phyloP scores from a whole-genome alignment of 1,139 yeast genomes.

The Taphrina deformans region DNA sequence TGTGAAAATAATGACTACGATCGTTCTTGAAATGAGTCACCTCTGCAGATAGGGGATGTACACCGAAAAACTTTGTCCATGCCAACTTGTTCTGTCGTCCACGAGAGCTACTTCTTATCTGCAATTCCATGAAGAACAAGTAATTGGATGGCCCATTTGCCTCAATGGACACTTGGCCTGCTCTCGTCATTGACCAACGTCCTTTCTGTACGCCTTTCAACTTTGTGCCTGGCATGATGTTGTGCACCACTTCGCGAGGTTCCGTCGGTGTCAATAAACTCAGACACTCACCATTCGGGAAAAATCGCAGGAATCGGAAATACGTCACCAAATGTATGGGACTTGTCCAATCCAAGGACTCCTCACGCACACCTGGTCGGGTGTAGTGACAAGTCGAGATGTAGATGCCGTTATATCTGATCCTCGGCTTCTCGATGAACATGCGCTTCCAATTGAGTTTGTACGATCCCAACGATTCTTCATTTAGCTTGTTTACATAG shows the following conservation, averaged over 20 bases:
- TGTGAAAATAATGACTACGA: conserved; percentile 12
- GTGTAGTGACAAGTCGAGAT: conserved; percentile 81
- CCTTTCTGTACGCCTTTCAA: conserved; percentile 29
- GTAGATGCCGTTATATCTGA: conserved; percentile 79
- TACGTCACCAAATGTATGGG: conserved; percentile 85
- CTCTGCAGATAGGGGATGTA: conserved; percentile 17
- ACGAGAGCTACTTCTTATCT: conserved; percentile 22
- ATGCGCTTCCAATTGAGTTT: conserved; percentile 47
- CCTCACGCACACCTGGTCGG: conserved; percentile 70
- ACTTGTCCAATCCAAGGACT: conserved; percentile 58
- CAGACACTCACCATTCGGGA: conserved; percentile 71
- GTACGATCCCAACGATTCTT: conserved; percentile 35
- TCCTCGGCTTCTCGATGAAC: conserved; percentile 60
- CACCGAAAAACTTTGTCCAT: conserved; percentile 20
- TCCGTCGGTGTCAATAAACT: conserved; percentile 66
- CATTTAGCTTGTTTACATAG: conserved; percentile 27
- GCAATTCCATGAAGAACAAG: conserved; percentile 28
- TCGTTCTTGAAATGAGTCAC: conserved; percentile 26
- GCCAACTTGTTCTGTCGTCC: conserved; percentile 32
- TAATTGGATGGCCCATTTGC: conserved; percentile 26
- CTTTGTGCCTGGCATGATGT: conserved; percentile 13
- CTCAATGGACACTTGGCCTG: conserved; percentile 17
- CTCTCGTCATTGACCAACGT: conserved; percentile 15
- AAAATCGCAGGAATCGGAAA: conserved; percentile 79
- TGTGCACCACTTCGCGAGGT: conserved; percentile 58